These are phyloP conservation scores for Amesomyces nigricolor DNA, from an alignment of 2,329 filamentous ascomycete species.

Conservation along the genomic window DNA sequence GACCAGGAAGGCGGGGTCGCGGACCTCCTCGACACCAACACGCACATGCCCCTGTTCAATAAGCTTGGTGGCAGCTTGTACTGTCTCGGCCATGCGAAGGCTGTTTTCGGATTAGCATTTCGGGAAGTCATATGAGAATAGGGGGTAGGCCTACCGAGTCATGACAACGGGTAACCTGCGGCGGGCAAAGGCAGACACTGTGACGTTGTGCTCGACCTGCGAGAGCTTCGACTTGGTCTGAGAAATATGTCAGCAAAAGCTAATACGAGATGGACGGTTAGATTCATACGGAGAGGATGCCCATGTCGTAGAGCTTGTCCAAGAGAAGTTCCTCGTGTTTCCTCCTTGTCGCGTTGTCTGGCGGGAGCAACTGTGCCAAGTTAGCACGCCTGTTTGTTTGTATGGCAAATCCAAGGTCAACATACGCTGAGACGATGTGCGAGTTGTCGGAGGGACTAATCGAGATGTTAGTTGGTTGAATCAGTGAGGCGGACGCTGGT, in stretches of 20 bases:
- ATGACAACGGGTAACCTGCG: constrained; percentile 83
- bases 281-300: constrained; percentile 56
- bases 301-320: constrained; percentile 90
- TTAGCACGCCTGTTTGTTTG: background rate
- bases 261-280: no score
- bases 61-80: constrained; percentile 77
- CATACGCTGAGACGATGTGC: constrained; percentile 70
- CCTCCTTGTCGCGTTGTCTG: constrained; percentile 67
- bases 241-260: background rate
- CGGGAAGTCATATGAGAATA: background rate
- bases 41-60: constrained; percentile 93
- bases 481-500: constrained; percentile 11
- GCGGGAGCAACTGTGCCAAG: constrained; percentile 56
- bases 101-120: constrained; percentile 57
- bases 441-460: constrained; percentile 75
- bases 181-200: constrained; percentile 82
- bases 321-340: constrained; percentile 85
- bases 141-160: constrained; percentile 17
- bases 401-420: background rate
- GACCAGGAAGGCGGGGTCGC: constrained; percentile 83
- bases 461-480: constrained; percentile 25
- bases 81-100: constrained; percentile 84
- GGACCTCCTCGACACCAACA: constrained; percentile 84
- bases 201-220: constrained; percentile 80
- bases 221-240: constrained; percentile 66